Base-by-base conservation (phyloP, 352 stramenopile genomes). In the Elongisporangium anandrum region DNA sequence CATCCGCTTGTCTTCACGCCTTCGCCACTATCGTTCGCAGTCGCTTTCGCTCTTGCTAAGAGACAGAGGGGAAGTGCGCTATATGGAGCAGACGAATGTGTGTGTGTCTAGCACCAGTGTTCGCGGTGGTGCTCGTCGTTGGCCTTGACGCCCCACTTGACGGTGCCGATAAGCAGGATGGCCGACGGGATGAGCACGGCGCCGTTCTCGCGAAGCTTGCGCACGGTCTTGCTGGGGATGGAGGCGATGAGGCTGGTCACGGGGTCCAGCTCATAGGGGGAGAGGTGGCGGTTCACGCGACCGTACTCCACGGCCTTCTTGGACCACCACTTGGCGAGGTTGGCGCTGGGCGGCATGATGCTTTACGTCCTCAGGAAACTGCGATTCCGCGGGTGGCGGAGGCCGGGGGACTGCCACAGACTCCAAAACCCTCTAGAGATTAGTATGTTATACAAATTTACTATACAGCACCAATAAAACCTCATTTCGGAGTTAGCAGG, bases 121-220 rank as follows among this genome's bases (percentile, higher is more conserved):
- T 76, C 68, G 59, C 84, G 84, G 73, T 93, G 84, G 61, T 90
- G 70, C 48, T 81, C 76, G 53, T 93, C 84, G 73, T 93, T 93
- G 62, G 79, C 79, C 24, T 75, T 64, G 57, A 84, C 39, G 48
- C 71, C 81, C 84, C 84, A 93, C 68, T 88, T 79, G 68, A 91
- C 65, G 52, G 79, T 91, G 50, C 79, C 81, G 48, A 88, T 75
- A 15, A 91, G 67, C 56, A 91, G 64, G 34, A 89, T 21, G 21
- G 70, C 62, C 61, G 76, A 72, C 24, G 84, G 84, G 53, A 93
- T 80, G 39, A 93, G 75, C 61, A 90, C 63, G 38, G 78, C 61
- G 54, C 74, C 81, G 69, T 93, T 93, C 71, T 93, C 84, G 63
- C 81, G 76, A 59, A 93, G 75, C 75, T 93, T 93, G 69, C 81